These are phyloP conservation scores for Ogataea angusta DNA, from an alignment of 805 yeast genomes.

Conservation along the genomic window DNA sequence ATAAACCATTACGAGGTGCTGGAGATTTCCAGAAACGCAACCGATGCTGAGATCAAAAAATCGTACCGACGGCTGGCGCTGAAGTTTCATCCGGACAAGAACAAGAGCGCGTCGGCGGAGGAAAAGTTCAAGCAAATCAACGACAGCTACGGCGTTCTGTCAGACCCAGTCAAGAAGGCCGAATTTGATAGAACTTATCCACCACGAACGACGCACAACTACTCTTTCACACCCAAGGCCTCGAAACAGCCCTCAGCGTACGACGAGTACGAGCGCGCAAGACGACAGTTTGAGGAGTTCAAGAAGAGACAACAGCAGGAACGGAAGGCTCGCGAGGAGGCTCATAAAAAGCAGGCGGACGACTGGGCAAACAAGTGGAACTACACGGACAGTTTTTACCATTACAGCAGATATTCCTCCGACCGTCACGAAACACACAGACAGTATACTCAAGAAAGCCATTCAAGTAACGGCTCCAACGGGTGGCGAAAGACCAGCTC, in stretches of 20 bases:
- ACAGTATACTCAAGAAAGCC: not conserved
- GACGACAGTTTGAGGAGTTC: slow-evolving; percentile 22
- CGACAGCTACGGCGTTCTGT: slow-evolving; percentile 81
- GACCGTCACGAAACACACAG: not conserved
- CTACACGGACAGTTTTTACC: slow-evolving; percentile 9
- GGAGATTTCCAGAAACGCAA: slow-evolving; percentile 52
- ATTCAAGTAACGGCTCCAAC: slow-evolving; percentile 8
- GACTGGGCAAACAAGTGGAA: slow-evolving; percentile 11
- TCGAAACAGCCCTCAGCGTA: slow-evolving; percentile 8
- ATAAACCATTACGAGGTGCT: slow-evolving; percentile 58
- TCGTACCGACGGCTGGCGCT: slow-evolving; percentile 77
- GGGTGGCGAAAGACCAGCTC: slow-evolving; percentile 25
- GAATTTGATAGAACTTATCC: slow-evolving; percentile 49
- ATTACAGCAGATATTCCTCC: slow-evolving; percentile 7
- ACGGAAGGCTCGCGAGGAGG: slow-evolving; percentile 13
- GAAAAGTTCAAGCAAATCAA: slow-evolving; percentile 83
- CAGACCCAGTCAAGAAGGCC: slow-evolving; percentile 55
- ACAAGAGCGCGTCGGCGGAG: slow-evolving; percentile 60
- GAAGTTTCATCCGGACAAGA: slow-evolving; percentile 78
- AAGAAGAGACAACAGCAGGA: slow-evolving; percentile 17
- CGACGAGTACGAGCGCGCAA: slow-evolving; percentile 24
- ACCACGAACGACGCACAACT: slow-evolving; percentile 2
- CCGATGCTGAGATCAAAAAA: slow-evolving; percentile 61
- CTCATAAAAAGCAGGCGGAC: slow-evolving; percentile 9
- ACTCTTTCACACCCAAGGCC: slow-evolving; percentile 2